These are phyloP conservation scores for Protomyces arabidopsidicola DNA, from an alignment of 1,139 yeast genomes.

Conservation along the genomic window DNA sequence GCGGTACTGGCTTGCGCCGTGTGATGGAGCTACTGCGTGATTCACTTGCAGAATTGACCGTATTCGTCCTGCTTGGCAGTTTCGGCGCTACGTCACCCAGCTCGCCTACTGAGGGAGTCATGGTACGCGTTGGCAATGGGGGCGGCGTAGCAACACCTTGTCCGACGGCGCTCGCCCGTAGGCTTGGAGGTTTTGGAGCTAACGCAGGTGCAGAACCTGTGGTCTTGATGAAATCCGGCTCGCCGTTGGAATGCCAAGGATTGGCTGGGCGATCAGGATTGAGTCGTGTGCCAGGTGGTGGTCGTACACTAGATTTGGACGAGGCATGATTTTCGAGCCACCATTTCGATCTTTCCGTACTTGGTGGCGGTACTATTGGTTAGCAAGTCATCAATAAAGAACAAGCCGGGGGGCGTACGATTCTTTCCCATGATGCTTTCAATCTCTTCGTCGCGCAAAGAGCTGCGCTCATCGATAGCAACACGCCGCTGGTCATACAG, in stretches of 20 bases:
- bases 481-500: slow-evolving; percentile 50
- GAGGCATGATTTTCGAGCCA: slow-evolving; percentile 79
- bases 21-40: neutral
- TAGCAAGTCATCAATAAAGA: neutral
- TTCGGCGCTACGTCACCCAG: neutral
- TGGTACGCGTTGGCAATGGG: slow-evolving; percentile 14
- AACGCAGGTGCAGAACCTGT: slow-evolving; percentile 7
- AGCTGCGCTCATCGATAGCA: slow-evolving; percentile 40
- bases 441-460: slow-evolving; percentile 39
- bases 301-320: slow-evolving; percentile 57
- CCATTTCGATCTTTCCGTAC: slow-evolving; percentile 79
- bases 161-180: slow-evolving; percentile 7
- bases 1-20: neutral
- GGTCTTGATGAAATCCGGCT: slow-evolving; percentile 43
- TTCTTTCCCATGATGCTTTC: slow-evolving; percentile 21
- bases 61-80: slow-evolving; percentile 6
- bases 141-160: neutral
- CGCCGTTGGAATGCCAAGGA: slow-evolving; percentile 55
- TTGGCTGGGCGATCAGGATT: slow-evolving; percentile 67
- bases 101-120: neutral
- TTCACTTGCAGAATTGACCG: neutral
- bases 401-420: neutral
- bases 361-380: slow-evolving; percentile 68
- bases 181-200: neutral
- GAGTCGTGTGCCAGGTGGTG: slow-evolving; percentile 44